Evolutionary conservation across 352 stramenopile species (phyloP).

Genomic region (Elongisporangium undulatum): DNA sequence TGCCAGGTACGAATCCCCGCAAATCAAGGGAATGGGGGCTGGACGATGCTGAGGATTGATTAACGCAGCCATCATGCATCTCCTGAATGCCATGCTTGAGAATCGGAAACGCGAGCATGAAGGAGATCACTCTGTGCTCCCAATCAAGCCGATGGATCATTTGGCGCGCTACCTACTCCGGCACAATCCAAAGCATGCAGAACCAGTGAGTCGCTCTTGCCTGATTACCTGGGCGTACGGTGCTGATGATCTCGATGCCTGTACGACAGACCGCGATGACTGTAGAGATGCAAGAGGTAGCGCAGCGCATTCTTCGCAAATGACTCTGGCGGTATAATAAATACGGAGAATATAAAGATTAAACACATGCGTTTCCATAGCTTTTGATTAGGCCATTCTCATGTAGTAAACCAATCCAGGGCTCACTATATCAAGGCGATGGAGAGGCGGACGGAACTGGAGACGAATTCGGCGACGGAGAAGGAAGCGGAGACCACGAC

Average conservation of each 20-base stretch:
- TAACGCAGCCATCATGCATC: constrained; percentile 43
- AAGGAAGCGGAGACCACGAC: constrained; percentile 50
- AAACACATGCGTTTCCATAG: neutral
- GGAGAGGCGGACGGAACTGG: constrained; percentile 56
- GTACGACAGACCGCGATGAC: constrained; percentile 22
- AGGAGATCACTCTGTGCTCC: constrained; percentile 23
- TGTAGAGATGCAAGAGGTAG: constrained; percentile 28
- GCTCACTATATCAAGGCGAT: constrained; percentile 28
- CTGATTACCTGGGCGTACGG: neutral
- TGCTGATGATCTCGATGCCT: neutral
- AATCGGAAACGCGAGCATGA: constrained; percentile 33
- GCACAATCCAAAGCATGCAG: constrained; percentile 49
- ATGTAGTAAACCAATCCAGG: neutral
- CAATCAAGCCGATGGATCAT: constrained; percentile 59
- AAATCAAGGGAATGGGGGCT: neutral
- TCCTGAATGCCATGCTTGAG: constrained; percentile 46
- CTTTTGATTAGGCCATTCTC: neutral
- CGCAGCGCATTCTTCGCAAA: constrained; percentile 27
- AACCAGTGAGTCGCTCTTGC: constrained; percentile 29
- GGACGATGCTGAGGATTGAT: neutral
- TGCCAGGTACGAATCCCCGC: constrained; percentile 31
- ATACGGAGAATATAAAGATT: neutral
- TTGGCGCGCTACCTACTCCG: constrained; percentile 61
- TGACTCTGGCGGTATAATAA: constrained; percentile 8
- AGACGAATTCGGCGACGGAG: constrained; percentile 44